Base-by-base conservation (phyloP, 768 basidiomycete genomes). In the Tulasnella sp. region DNA sequence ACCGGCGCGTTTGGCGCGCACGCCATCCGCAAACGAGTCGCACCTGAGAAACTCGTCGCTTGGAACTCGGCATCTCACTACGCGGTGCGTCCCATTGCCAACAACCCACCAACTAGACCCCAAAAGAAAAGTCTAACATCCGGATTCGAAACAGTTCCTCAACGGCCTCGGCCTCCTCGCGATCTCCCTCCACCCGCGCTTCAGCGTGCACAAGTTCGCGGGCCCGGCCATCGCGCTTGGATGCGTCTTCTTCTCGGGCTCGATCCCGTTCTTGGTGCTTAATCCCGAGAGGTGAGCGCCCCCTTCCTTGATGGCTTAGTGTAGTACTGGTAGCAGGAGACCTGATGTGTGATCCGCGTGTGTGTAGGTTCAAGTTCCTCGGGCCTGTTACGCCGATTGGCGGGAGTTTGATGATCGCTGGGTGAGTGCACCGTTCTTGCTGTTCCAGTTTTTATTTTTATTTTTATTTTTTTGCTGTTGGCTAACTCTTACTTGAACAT, bases 1-100 rank as follows among this genome's bases (percentile, higher is more conserved):
- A 78, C 86, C 36, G 88, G 88, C 9, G 90, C 89, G 62, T 90
- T 90, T 78, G 90, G 90, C 75, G 81, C 87, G 12, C 90, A 91
- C 78, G 86, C 80, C 12, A 82, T 91, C 71, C 83, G 83, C 74
- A 77, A 79, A n/a, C 84, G 83, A 0, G 81, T 87, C 8, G 85
- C 86, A 8, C 66, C 82, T 11, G 87, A 87, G 26, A 81, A 83
- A 32, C 78, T 90, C 5, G 80, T 84, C 19, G 85, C 86, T n/a
- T 91, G 88, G 85, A 80, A 81, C 73, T 88, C 84, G 22, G 90
- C 88, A 5, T 81, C 88, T 7, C 81, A 82, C 74, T 91, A 90
- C 78, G 83, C 86, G 75, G 89, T 91, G 44, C 7, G 69, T 59
- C n/a, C 40, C 40, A n/a, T n/a, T n/a, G n/a, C n/a, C n/a, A n/a